Base-by-base conservation (phyloP, 176 grass and related monocot genomes). In the Carex parvula region DNA sequence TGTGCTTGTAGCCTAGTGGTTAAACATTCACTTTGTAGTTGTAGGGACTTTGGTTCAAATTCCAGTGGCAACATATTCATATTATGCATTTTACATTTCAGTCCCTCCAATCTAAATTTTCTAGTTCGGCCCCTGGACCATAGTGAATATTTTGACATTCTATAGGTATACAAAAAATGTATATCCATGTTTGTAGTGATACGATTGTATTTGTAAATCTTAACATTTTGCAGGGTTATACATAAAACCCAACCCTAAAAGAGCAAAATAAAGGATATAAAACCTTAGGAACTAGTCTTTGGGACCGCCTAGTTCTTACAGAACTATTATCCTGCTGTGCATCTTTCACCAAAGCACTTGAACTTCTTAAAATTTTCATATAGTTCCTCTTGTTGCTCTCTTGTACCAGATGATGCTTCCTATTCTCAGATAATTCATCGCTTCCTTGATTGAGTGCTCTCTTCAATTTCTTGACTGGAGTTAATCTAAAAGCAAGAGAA, bases 341-440 rank as follows among this genome's bases (percentile, higher is more conserved):
- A 39, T 39, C 37, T 85, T 89, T 56, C 37, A 39, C 37, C 37
- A 39, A 39, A 39, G 37, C 37, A 22, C 41, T 88, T 32, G 80
- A 86, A 83, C 87, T 97, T 78, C 91, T 91, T 85, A 95, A 95
- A 84, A 85, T 91, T 79, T 83, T 85, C 85, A 86, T 37, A 83
- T 86, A 89, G 79, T 78, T 63, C 37, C 30, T 87, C 85, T 84
- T 97, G 11, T 86, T 86, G 83, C 70, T 84, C 65, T 91, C 91
- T 80, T 57, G 44, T 82, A 52, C 84, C 13, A 81, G 72, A 83
- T 57, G 33, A 15, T 84, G 79, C 22, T 32, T 87, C 74, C 82
- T 85, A 87, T 79, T 89, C 37, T 82, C 65, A 42, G 90, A 91
- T 89, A 86, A 86, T 66, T 93, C 81, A 72, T 75, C 37, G 12